Base-by-base conservation (phyloP, 2,329 filamentous ascomycete genomes). In the Achaetomium macrosporum region DNA sequence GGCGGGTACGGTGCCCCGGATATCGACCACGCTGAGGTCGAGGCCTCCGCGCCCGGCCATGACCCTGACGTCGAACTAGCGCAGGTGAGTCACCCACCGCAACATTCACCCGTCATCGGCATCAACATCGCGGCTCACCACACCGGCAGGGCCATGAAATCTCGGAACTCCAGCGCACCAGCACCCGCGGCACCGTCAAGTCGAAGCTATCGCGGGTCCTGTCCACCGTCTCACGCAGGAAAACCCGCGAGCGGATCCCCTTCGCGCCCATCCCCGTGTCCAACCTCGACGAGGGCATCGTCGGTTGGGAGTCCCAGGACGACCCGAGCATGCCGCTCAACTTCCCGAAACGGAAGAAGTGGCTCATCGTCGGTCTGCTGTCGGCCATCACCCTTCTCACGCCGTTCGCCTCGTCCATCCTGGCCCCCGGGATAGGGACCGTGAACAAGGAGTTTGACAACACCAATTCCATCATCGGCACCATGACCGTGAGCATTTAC, bases 301-400 rank as follows among this genome's bases (percentile, higher is more conserved):
- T 84, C 16, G 81, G 79, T 35, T 84, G 81, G 81, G 79, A 84
- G 3, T 65, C 71, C 36, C 76, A 79, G 61, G 73, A 77, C 50
- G 81, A 84, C 61, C 79, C 78, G 0, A 67, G 69, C 2, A 79
- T 80, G 66, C 81, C 81, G 2, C 71, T 81, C 59, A 84, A 84
- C 65, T 83, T 84, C 69, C 58, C 74, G 2, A 62, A 59, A 7
- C 64, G 65, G 16, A 77, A 74, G 59, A 85, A 84, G 69, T 85
- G 82, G 81, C 64, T 75, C 16, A 74, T 79, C 35, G 76, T 79
- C 7, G 65, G 73, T 44, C 73, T 81, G 16, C 74, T 86, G 17
- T 76, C 81, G 0, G 68, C 71, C 56, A 84, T 84, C 63, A 84
- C 82, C 9, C 78, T 86, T 58, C 78, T 86, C 62, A 84, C 82